Base-by-base conservation (phyloP, 2,329 filamentous ascomycete species). In the Trichoderma hamatum region DNA sequence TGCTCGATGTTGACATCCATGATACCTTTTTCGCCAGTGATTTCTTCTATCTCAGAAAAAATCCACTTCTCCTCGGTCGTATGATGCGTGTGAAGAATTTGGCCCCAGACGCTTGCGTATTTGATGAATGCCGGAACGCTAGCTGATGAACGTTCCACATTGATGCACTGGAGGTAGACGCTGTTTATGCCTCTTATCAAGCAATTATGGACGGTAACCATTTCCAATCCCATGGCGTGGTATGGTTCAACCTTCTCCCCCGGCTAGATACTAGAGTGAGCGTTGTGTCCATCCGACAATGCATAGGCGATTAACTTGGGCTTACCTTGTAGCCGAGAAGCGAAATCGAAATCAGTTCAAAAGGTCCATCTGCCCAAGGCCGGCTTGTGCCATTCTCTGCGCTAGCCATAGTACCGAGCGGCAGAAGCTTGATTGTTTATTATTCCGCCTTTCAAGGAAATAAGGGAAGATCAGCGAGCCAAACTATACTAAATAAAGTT, bases 1-100 rank as follows among this genome's bases (percentile, higher is more conserved):
- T 82, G 80, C 24, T 77, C 74, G 10, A 81, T 72, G 71, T 80
- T 82, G 55, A 62, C 63, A 7, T 79, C 76, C 79, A 81, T 80
- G 34, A 80, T 68, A 1, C 78, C 77, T 62, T 72, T 70, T 54
- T 77, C 73, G 0, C 77, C 79, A 7, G 75, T 70, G 52, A 78
- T 68, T 13, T 72, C 65, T 68, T 82, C 79, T 6, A 82, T 69
- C 2, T 66, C 70, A 1, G 78, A 77, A 71, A 82, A 82, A 60
- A 80, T 76, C 32, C 74, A 46, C 1, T 69, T 71, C 68, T 82
- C 80, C 68, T 82, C 80, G n/a, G 72, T 72, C 7, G 71, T 66
- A 69, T 82, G 81, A 64, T 83, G 81, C 6, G 75, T 66, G 52
- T 78, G 72, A 3, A 82, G 16, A 19, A n/a, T n/a, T 9, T 9